Conservation (phyloP, 2,329 filamentous ascomycete species). For the Sarocladium kiliense region DNA sequence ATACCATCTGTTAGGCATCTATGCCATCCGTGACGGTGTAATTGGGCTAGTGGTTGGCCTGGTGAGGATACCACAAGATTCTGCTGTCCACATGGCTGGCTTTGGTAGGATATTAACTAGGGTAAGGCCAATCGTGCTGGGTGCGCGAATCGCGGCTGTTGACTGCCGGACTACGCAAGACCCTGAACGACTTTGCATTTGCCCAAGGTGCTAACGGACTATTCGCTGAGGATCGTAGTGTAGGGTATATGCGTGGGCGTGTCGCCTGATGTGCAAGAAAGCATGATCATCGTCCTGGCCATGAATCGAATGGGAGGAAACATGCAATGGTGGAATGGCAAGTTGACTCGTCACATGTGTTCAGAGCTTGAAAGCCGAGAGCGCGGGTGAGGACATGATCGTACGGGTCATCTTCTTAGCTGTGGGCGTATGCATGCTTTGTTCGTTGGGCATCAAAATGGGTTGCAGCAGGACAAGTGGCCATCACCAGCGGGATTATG, state of each 20-base stretch:
- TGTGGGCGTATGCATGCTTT: neutral
- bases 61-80: no score
- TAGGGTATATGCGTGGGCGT: neutral
- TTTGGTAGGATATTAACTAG: no score
- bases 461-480: neutral
- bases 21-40: neutral
- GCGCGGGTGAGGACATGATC: neutral
- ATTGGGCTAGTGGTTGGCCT: no score
- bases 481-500: neutral
- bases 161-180: neutral
- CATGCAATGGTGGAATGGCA: neutral
- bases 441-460: constrained; percentile 1
- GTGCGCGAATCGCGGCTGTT: constrained; percentile 5
- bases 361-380: neutral
- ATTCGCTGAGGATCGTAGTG: no score
- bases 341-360: neutral
- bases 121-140: neutral
- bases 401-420: neutral
- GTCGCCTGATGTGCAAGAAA: neutral
- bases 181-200: neutral
- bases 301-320: neutral
- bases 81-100: neutral
- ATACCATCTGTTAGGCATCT: neutral
- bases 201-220: no score
- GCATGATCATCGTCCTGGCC: neutral